These are phyloP conservation scores for Potentilla sterilis DNA, from an alignment of 306 rosid species.

Conservation along the genomic window DNA sequence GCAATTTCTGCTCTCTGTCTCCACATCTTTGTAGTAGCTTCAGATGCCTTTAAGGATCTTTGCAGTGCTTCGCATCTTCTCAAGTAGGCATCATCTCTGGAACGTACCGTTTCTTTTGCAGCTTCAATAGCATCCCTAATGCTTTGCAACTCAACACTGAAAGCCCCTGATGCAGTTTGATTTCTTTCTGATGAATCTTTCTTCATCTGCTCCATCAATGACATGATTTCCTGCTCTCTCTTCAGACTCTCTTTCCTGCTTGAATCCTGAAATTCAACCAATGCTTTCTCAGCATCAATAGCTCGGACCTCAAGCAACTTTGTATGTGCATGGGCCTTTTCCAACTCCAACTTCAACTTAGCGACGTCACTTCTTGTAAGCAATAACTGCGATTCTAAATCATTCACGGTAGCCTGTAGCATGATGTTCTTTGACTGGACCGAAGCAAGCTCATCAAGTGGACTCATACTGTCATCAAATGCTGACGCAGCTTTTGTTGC, in stretches of 20 bases:
- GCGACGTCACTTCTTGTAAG: conserved; percentile 48
- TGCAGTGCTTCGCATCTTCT: conserved; percentile 72
- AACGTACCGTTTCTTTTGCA: conserved; percentile 49
- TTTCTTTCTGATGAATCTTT: conserved; percentile 52
- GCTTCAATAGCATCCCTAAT: conserved; percentile 63
- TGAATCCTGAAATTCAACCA: conserved; percentile 54
- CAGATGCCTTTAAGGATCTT: conserved; percentile 62
- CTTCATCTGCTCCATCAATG: conserved; percentile 58
- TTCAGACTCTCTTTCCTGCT: conserved; percentile 40
- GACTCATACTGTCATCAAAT: conserved; percentile 38
- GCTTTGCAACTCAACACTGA: conserved; percentile 58
- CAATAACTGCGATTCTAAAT: conserved; percentile 56
- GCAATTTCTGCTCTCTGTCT: conserved; percentile 62
- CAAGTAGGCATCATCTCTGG: conserved; percentile 56
- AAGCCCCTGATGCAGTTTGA: conserved; percentile 52
- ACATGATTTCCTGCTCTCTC: conserved; percentile 58
- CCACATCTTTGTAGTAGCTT: conserved; percentile 58
- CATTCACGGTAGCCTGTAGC: conserved; percentile 48
- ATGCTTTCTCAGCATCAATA: conserved; percentile 49
- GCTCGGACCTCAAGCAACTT: conserved; percentile 53
- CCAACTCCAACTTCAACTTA: conserved; percentile 53
- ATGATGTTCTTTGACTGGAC: conserved; percentile 54
- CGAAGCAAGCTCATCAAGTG: conserved; percentile 48
- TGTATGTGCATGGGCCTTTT: conserved; percentile 40
- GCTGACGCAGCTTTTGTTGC: conserved; percentile 42